A percentile compares a stretch with the other conserved stretches of the same genome.
Conservation (phyloP, 2,329 filamentous ascomycete species). For the Trichophyton simii region DNA sequence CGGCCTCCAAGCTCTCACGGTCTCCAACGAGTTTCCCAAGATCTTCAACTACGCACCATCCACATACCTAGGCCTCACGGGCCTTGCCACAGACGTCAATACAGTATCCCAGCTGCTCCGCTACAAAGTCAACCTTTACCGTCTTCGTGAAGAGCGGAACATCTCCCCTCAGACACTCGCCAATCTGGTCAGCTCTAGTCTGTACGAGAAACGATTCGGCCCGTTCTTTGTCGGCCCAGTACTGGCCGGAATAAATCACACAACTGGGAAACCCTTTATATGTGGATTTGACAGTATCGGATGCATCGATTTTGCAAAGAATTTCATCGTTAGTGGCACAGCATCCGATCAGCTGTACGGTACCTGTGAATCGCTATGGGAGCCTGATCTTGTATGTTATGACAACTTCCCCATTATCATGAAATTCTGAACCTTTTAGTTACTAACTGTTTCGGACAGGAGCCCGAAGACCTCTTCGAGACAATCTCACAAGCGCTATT, state of each 20-base stretch:
- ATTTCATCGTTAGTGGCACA: constrained; percentile 96
- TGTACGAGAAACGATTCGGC: constrained; percentile 94
- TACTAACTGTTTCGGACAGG: constrained; percentile 36
- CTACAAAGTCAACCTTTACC: constrained; percentile 99
- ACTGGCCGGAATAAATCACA: constrained; percentile 87
- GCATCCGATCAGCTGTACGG: constrained; percentile 96
- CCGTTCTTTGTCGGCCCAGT: constrained; percentile 95
- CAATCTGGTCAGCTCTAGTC: constrained; percentile 78
- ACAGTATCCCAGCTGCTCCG: constrained; percentile 96
- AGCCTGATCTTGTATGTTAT: constrained; percentile 74
- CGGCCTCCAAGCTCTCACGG: constrained; percentile 87
- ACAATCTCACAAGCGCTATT: constrained; percentile 92
- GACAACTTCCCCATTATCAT: background rate
- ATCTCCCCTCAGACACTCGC: constrained; percentile 92
- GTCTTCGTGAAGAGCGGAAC: constrained; percentile 90
- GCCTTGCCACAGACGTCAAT: constrained; percentile 86
- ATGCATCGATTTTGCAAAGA: constrained; percentile 98
- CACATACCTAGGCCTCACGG: constrained; percentile 89
- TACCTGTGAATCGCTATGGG: constrained; percentile 96
- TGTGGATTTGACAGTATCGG: constrained; percentile 98
- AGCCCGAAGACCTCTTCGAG: constrained; percentile 90
- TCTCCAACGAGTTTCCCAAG: constrained; percentile 99
- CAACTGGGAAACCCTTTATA: constrained; percentile 89
- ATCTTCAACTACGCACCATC: constrained; percentile 89
- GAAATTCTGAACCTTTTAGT: background rate